Base-by-base conservation (phyloP, 225 moss, liverwort and hornwort species). In the Neckera pumila region DNA sequence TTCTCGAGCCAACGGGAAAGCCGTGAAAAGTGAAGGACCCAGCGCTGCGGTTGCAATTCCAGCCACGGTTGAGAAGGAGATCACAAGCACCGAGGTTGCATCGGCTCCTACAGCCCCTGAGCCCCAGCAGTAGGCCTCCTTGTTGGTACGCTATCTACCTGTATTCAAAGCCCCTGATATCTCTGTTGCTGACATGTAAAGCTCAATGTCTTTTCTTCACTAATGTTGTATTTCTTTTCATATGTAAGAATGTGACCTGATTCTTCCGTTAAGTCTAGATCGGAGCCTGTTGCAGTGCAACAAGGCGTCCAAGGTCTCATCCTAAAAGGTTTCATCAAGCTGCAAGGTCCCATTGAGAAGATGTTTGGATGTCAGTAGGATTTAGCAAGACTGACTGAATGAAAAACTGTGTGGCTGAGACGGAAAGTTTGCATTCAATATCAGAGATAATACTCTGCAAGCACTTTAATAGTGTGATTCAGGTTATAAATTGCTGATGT, bases 41-140 rank as follows among this genome's bases (percentile, higher is more conserved):
- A 92, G 93, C 57, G 92, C 95, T 71, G 53, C 59, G 9, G 34
- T 69, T 69, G n/a, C 45, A 10, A 30, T 33, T 83, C 94, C 97
- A 76, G 94, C 93, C 21, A 96, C 95, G 15, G 91, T 96, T 80
- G 94, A 95, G 89, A 98, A 99, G 88, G 97, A 97, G 87, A 92
- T 95, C 88, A 76, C 93, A 45, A 92, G 92, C 91, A 92, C 93
- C 86, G 97, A 94, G 93, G 93, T 93, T 95, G 92, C 87, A 82
- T 90, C 94, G 34, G 87, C 88, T 90, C 93, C 92, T 78, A 71
- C 89, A 74, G 92, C 94, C 54, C 94, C 91, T 77, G 91, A 77
- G 61, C 38, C 86, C 53, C 59, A 82, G 67, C 92, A 88, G 15
- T 90, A 91, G 83, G 33, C 84, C 70, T 83, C 75, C 47, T 63